A percentile compares a stretch with the other conserved stretches of the same genome.
Evolutionary conservation across 192 early-diverging fungal species (phyloP).

Genomic region (Piromyces sp.): DNA sequence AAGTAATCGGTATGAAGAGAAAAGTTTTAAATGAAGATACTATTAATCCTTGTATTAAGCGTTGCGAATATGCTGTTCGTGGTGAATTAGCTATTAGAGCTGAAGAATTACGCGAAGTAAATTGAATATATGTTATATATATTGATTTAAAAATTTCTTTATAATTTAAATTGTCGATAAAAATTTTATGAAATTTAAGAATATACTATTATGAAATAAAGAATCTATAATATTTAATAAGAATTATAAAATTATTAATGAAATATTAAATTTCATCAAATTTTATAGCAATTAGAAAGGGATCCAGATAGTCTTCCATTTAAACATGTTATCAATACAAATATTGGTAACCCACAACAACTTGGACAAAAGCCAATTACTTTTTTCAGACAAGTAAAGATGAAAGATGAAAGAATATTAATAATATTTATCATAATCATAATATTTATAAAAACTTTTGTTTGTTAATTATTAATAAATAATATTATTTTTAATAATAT

Average conservation of each 20-base stretch:
- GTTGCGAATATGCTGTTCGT: conserved; percentile 86
- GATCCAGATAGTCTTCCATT: conserved; percentile 36
- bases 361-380: conserved; percentile 79
- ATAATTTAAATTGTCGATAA: too few relatives aligned
- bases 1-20: neutral
- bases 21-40: conserved; percentile 54
- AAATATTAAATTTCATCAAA: neutral
- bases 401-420: neutral
- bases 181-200: too few relatives aligned
- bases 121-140: too few relatives aligned
- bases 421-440: neutral
- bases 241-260: too few relatives aligned
- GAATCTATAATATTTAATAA: too few relatives aligned
- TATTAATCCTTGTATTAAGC: conserved; percentile 51
- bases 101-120: conserved; percentile 51
- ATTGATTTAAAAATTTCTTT: too few relatives aligned
- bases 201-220: too few relatives aligned
- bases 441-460: neutral
- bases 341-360: conserved; percentile 90
- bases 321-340: conserved; percentile 51
- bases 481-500: neutral
- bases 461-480: neutral
- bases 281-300: neutral
- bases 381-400: conserved; percentile 76
- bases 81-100: conserved; percentile 87